Percentiles rank a stretch among this genome's conserved stretches.
Evolutionary conservation across 352 stramenopile genomes (phyloP).

Genomic region (Globisporangium paddicum): DNA sequence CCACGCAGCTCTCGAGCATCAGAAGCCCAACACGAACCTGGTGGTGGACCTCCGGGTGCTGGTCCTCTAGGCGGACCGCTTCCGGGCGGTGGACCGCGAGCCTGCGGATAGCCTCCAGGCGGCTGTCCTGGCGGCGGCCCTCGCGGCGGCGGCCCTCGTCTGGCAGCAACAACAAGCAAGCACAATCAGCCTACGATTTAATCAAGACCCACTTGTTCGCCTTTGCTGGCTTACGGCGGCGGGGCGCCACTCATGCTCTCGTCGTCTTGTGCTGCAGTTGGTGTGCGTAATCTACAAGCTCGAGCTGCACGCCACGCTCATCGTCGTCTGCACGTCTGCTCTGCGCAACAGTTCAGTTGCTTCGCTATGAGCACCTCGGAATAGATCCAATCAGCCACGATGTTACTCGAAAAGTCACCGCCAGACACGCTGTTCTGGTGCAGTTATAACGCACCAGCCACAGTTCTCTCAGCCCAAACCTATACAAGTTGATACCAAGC

Average conservation of each 20-base stretch:
- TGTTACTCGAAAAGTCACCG: not conserved
- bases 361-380: not conserved
- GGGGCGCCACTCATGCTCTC: slow-evolving; percentile 21
- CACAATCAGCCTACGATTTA: not conserved
- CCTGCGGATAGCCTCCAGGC: slow-evolving; percentile 41
- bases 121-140: slow-evolving; percentile 32
- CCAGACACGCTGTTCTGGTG: no score
- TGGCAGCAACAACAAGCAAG: not conserved
- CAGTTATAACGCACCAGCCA: not conserved
- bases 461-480: no score
- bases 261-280: not conserved
- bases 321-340: not conserved
- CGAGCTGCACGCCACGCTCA: not conserved
- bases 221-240: slow-evolving; percentile 22
- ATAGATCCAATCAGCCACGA: not conserved
- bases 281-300: not conserved
- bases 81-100: slow-evolving; percentile 45
- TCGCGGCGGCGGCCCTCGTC: slow-evolving; percentile 23
- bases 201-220: not conserved
- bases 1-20: not conserved
- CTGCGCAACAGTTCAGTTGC: not conserved
- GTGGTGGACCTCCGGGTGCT: slow-evolving; percentile 36
- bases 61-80: slow-evolving; percentile 24
- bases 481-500: no score
- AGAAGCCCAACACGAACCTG: slow-evolving; percentile 20